Evolutionary conservation across 306 rosid species (phyloP).

Genomic region (Castanea sativa): DNA sequence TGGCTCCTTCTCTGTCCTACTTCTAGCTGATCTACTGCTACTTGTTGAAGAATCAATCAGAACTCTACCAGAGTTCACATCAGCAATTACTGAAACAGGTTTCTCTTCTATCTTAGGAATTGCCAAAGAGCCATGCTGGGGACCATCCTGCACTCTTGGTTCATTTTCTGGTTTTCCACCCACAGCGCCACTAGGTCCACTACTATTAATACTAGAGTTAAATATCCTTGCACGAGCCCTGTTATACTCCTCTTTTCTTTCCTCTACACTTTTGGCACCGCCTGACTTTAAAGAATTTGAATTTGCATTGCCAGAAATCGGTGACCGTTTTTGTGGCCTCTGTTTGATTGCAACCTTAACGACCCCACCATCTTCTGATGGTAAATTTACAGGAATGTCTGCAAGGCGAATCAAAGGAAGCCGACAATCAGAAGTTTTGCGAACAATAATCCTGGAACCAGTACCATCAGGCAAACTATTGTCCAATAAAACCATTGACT

Average conservation of each 20-base stretch:
- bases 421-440: conserved; percentile 76
- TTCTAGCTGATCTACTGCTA: conserved; percentile 71
- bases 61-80: conserved; percentile 55
- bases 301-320: conserved; percentile 29
- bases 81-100: conserved; percentile 41
- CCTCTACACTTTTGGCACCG: conserved; percentile 88
- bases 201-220: conserved; percentile 46
- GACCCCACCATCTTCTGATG: conserved; percentile 54
- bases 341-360: conserved; percentile 90
- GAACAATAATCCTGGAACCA: conserved; percentile 89
- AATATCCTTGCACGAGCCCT: conserved; percentile 97
- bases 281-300: conserved; percentile 50
- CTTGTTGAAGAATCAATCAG: conserved; percentile 54
- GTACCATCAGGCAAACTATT: conserved; percentile 83
- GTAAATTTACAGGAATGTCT: conserved; percentile 74
- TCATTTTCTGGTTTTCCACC: conserved; percentile 67
- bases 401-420: conserved; percentile 85
- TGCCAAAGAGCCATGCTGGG: conserved; percentile 50
- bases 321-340: conserved; percentile 78
- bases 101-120: conserved; percentile 65
- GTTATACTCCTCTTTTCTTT: conserved; percentile 95
- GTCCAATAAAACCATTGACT: conserved; percentile 92
- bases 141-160: conserved; percentile 54
- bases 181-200: conserved; percentile 34
- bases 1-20: conserved; percentile 79